Evolutionary conservation across 2,329 filamentous ascomycete species (phyloP), one percentile per base, ranked within the genome.

Genomic region (Diaporthe capsici): DNA sequence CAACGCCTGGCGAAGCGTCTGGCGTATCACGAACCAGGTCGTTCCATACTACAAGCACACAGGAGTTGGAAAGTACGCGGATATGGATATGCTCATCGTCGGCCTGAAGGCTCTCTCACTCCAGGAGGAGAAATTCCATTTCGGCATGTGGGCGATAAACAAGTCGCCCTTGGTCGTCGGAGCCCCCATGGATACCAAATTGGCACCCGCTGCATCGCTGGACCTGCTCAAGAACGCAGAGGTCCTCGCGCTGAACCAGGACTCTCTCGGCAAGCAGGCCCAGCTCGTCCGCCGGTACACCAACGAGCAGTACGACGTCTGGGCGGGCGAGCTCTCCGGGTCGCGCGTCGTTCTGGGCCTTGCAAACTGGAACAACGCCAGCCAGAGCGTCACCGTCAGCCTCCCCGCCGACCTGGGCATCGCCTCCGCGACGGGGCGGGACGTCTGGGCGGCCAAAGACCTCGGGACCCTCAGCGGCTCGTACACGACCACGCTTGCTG

Each of bases 171-270:
- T 90, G 9, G 83, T 84, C 4, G 87, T 90, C 31, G 88, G 88
- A 0, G 85, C 84, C 1, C 85, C 84, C 0, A 80, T 88, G 65
- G 84, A 86, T 37, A 80, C 82, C 15, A 79, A 79, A 0, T 74
- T 85, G 4, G 86, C 87, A 0, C 83, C 84, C 1, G 74, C 80
- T 0, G 80, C 81, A 0, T 88, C 88, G 0, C 79, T 89, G 20
- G 81, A 81, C 8, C 82, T 88, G 22, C 80, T 89, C 63, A 83
- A 83, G 1, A 91, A 91, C 80, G 83, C 85, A 37, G 89, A 90
- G 73, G 86, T 90, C 31, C 88, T 92, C 34, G 86, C 86, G 0
- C 88, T 90, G 79, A 92, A 92, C 78, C 90, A 92, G 78, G 90
- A 92, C 78, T 76, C 86, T 0, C 81, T 91, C 0, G 89, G 85